These are phyloP conservation scores for Metschnikowia anglica DNA, from an alignment of 805 yeast genomes.

Conservation along the genomic window DNA sequence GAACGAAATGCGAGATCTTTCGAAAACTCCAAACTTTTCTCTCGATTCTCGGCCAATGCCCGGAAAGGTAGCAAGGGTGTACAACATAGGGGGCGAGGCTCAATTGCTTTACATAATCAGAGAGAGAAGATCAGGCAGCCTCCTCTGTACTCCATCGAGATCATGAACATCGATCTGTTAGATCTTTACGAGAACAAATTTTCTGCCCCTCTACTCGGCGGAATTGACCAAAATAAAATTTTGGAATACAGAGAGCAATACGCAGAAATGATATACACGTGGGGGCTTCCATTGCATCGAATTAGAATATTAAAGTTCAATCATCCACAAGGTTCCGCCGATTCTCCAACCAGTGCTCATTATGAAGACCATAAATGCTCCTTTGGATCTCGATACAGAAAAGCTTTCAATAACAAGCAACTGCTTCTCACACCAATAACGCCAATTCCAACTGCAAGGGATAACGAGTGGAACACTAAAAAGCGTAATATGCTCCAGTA, in stretches of 20 bases:
- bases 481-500: slow-evolving; percentile 32
- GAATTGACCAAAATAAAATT: slow-evolving; percentile 38
- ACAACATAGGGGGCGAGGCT: slow-evolving; percentile 4
- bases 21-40: slow-evolving; percentile 7
- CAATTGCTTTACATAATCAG: background rate
- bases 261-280: slow-evolving; percentile 70
- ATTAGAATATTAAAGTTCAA: slow-evolving; percentile 76
- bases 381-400: slow-evolving; percentile 30
- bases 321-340: slow-evolving; percentile 30
- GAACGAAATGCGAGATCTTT: slow-evolving; percentile 9
- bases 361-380: slow-evolving; percentile 37
- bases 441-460: slow-evolving; percentile 23
- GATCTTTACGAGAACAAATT: slow-evolving; percentile 47
- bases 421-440: slow-evolving; percentile 28
- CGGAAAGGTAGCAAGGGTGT: slow-evolving; percentile 13
- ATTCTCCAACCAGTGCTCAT: slow-evolving; percentile 16
- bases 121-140: slow-evolving; percentile 15
- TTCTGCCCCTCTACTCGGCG: slow-evolving; percentile 40
- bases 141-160: slow-evolving; percentile 43
- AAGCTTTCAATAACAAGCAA: slow-evolving; percentile 21
- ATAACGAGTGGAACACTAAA: slow-evolving; percentile 34
- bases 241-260: slow-evolving; percentile 60
- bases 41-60: slow-evolving; percentile 2
- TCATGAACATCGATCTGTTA: slow-evolving; percentile 44
- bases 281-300: slow-evolving; percentile 84